Percentiles rank a stretch among this genome's conserved stretches.
These are phyloP conservation scores for Aspergillus nidulans DNA, from an alignment of 495 filamentous ascomycete genomes.

Conservation along the genomic window DNA sequence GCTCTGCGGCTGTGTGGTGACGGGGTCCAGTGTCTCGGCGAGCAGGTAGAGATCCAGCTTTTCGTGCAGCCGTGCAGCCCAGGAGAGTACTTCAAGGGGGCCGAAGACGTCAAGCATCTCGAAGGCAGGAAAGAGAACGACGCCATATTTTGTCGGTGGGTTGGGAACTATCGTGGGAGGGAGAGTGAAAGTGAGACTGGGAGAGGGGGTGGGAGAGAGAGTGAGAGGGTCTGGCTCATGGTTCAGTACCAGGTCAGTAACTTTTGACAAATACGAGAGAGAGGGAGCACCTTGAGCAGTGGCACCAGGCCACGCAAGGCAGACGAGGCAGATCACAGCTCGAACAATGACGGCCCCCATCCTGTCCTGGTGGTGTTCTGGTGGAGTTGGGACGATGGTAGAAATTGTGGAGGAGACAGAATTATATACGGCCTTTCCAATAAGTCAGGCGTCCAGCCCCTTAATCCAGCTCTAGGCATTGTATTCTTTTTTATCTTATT, in stretches of 20 bases:
- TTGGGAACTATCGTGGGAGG: background rate
- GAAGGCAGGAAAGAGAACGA: slow-evolving; percentile 6
- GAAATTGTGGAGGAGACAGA: too few relatives aligned
- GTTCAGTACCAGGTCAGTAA: too few relatives aligned
- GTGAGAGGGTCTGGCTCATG: background rate
- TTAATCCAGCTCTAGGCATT: too few relatives aligned
- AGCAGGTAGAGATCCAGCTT: slow-evolving; percentile 2
- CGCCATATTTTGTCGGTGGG: background rate
- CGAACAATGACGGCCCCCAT: background rate
- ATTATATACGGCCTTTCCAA: too few relatives aligned
- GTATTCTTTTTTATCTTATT: too few relatives aligned
- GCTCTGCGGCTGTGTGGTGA: background rate
- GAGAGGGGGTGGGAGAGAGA: too few relatives aligned
- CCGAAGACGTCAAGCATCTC: slow-evolving; percentile 13
- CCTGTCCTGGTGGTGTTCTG: background rate
- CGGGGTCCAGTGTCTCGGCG: slow-evolving; percentile 1
- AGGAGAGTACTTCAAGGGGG: slow-evolving; percentile 7
- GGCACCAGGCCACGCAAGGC: background rate
- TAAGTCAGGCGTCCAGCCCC: too few relatives aligned
- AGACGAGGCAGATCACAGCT: background rate
- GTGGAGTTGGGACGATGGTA: background rate
- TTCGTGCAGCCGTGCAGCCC: background rate
- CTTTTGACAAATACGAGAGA: too few relatives aligned
- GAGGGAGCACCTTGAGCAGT: background rate
- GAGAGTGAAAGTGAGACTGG: background rate